Evolutionary conservation across 176 grass and related monocot species (phyloP).

Genomic region (Carex kokanica): DNA sequence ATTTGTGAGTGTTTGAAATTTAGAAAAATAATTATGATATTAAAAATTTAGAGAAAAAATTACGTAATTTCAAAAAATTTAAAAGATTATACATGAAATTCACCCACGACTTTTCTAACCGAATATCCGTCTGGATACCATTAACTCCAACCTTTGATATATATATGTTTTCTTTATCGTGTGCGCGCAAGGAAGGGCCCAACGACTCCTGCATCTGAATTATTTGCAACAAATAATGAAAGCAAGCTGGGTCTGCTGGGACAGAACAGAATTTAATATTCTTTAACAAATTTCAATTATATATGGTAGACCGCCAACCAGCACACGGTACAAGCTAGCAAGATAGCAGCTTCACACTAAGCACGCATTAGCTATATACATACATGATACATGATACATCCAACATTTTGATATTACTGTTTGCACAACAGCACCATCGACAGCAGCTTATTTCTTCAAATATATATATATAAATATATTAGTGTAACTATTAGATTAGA

Average conservation of each 20-base stretch:
- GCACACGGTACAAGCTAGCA: background rate
- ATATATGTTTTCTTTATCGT: background rate
- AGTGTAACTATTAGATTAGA: background rate
- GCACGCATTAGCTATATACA: background rate
- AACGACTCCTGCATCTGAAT: background rate
- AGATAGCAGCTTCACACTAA: background rate
- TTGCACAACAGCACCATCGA: slow-evolving; percentile 5
- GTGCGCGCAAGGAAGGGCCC: background rate
- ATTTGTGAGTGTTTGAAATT: no score
- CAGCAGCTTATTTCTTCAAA: slow-evolving; percentile 14
- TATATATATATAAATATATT: background rate
- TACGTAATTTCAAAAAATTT: no score
- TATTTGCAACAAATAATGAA: background rate
- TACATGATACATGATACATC: background rate
- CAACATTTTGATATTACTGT: background rate
- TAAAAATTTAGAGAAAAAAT: no score
- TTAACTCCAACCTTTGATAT: no score
- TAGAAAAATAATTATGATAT: no score
- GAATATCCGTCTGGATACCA: no score
- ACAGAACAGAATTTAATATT: background rate
- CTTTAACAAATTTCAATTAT: background rate
- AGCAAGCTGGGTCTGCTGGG: background rate
- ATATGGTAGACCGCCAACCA: background rate
- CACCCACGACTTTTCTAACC: no score
- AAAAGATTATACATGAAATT: no score